Evolutionary conservation across 768 basidiomycete species (phyloP), one percentile per base, ranked within the genome.

Genomic region (Coprinopsis cinerea): DNA sequence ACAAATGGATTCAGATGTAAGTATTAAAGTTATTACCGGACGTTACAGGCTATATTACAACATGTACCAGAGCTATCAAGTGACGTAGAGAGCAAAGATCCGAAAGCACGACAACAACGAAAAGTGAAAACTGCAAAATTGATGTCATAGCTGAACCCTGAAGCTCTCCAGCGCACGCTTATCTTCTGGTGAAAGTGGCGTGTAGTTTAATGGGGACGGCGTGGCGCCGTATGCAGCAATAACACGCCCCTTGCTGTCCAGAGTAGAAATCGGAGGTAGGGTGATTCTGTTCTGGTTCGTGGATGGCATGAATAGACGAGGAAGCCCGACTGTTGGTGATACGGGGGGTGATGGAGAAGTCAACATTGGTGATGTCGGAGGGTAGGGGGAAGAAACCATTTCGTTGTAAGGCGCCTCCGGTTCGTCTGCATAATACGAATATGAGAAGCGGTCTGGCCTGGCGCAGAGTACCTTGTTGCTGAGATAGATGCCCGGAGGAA

Each of bases 401-500:
- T 69, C 70, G 17, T 75, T 70, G 35, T 67, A 59, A 2, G 62
- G 55, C n/a, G n/a, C n/a, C n/a, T n/a, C n/a, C n/a, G n/a, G n/a
- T 44, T 76, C 74, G 51, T 66, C 66, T 24, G 77, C 75, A 51
- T 77, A 75, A 24, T 73, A 74, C 44, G 70, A 67, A 36, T 73
- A 70, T 4, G 74, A 69, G 54, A 66, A 68, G 3, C 73, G 68
- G 55, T 78, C 76, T 25, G 65, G 60, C 48, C 69, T 64, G 20
- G 66, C 53, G 55, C 65, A 66, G 23, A 71, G 61, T 27, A 76
- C 64, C 66, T 86, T 87, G 59, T 81, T 84, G 53, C 84, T 87
- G 36, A 78, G 70, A 60, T 85, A 89, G n/a, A 89, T 67, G 2
- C 84, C 83, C 49, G 76, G 76, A 3, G 87, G 86, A 24, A 86